These are phyloP conservation scores for Dryadomyces quercivorus DNA, from an alignment of 2,329 filamentous ascomycete genomes.

Conservation along the genomic window DNA sequence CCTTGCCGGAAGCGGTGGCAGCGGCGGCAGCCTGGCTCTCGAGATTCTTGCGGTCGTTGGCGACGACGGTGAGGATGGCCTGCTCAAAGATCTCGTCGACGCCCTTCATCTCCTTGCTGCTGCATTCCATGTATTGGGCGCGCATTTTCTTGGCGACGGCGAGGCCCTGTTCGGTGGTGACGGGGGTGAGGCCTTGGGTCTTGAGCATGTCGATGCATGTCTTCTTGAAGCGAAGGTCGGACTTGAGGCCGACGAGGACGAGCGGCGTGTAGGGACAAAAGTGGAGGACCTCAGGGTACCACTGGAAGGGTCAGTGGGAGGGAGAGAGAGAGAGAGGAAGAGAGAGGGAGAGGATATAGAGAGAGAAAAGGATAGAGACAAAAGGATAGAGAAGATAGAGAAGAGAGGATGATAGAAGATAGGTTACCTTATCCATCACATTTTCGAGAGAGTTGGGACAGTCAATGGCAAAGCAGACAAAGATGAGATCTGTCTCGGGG, in stretches of 20 bases:
- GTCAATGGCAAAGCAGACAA: slow-evolving; percentile 98
- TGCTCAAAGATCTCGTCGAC: slow-evolving; percentile 94
- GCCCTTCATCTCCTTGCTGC: slow-evolving; percentile 91
- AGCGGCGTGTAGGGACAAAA: slow-evolving; percentile 97
- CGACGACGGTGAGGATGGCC: slow-evolving; percentile 81
- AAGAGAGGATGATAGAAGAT: neutral
- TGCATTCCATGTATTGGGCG: slow-evolving; percentile 95
- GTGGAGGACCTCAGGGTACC: slow-evolving; percentile 97
- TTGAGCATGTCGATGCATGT: slow-evolving; percentile 98
- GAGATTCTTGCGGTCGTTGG: slow-evolving; percentile 58
- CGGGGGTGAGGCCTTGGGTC: slow-evolving; percentile 90
- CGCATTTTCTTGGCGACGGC: slow-evolving; percentile 87
- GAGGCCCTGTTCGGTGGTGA: slow-evolving; percentile 81
- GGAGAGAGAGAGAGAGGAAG: no score
- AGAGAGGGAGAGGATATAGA: no score
- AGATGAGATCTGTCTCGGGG: slow-evolving; percentile 93
- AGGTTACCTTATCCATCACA: slow-evolving; percentile 84
- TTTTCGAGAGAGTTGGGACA: slow-evolving; percentile 97
- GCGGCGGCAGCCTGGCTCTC: slow-evolving; percentile 32
- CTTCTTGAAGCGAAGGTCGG: slow-evolving; percentile 87
- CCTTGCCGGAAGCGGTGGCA: slow-evolving; percentile 22
- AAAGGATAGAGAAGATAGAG: no score
- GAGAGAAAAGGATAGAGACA: no score
- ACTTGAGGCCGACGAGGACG: slow-evolving; percentile 92
- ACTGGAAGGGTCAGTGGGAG: slow-evolving; percentile 43